Base-by-base conservation (phyloP, 2,329 filamentous ascomycete species). In the Pseudogymnoascus sp. region DNA sequence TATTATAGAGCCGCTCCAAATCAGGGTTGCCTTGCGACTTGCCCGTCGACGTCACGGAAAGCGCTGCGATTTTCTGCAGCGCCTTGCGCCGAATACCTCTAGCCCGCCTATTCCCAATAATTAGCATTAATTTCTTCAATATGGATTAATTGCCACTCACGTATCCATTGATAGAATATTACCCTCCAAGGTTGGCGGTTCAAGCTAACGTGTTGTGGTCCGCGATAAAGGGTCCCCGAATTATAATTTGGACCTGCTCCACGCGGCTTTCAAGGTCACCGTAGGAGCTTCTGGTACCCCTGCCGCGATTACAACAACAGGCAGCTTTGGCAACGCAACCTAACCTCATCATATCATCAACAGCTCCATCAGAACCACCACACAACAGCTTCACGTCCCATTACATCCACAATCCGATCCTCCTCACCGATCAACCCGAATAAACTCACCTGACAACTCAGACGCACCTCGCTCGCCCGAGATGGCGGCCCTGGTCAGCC, bases 401-500 rank as follows among this genome's bases (percentile, higher is more conserved):
- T 28, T 52, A 28, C 21, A 61, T 33, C 62, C 21, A 58, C 31
- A 45, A 63, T 18, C 14, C 62, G 60, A 43, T 64, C 63, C 16
- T 55, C 49, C 8, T 60, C 59, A 60, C 59, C 25, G 35, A 60
- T 45, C 33, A 38, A 31, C 8, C 33, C 5, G 1, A 40, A 14
- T 31, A 40, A 25, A 12, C 35, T 9, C 35, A 60, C 59, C 21
- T 38, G 21, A 45, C 33, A 40, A 40, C 33, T 60, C 40, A 60
- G n/a, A 18, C n/a, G 14, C 25, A n/a, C 31, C 40, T 25, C 35
- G 35, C 21, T 25, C 59, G 59, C 59, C 60, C 73, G 79, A 70
- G 63, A 88, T 87, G 83, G 79, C 80, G 70, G 81, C 85, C 74
- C 86, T 88, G 81, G 88, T 88, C 78, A 87, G 84, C 77, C 85